Evolutionary conservation across 1,139 yeast species (phyloP).

Genomic region (Magnusiomyces suaveolens): DNA sequence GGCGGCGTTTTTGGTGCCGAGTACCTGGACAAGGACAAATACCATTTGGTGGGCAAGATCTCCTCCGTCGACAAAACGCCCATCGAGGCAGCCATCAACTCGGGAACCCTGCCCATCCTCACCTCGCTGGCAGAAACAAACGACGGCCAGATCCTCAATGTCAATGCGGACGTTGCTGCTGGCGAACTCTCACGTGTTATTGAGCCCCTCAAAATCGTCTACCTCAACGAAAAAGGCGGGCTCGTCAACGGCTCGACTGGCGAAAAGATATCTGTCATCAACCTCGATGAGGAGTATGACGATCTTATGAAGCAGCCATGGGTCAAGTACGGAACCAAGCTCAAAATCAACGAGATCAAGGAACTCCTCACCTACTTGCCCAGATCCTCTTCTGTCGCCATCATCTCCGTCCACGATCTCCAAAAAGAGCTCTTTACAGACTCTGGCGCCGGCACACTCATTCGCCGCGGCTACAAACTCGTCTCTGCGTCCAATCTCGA

Average conservation of each 20-base stretch:
- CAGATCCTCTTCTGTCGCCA: conserved; percentile 94
- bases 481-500: conserved; percentile 53
- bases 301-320: conserved; percentile 83
- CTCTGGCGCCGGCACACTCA: conserved; percentile 97
- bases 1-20: conserved; percentile 96
- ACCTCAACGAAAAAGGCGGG: conserved; percentile 95
- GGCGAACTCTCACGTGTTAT: conserved; percentile 94
- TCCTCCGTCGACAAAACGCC: conserved; percentile 80
- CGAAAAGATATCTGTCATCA: conserved; percentile 80
- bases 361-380: conserved; percentile 90
- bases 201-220: conserved; percentile 93
- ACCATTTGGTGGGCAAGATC: conserved; percentile 86
- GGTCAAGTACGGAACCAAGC: conserved; percentile 97
- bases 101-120: conserved; percentile 92
- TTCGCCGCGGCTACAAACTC: conserved; percentile 92
- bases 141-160: conserved; percentile 92
- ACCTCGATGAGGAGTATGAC: conserved; percentile 92
- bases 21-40: conserved; percentile 80
- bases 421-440: conserved; percentile 97
- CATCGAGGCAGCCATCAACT: conserved; percentile 87
- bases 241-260: conserved; percentile 87
- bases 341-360: conserved; percentile 91
- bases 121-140: conserved; percentile 95
- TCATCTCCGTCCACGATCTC: conserved; percentile 85
- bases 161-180: conserved; percentile 98